Percentiles rank a stretch among this genome's conserved stretches.
phyloP scores from a whole-genome alignment of 1,284 basidiomycete genomes.

The Veloporphyrellus conicus region DNA sequence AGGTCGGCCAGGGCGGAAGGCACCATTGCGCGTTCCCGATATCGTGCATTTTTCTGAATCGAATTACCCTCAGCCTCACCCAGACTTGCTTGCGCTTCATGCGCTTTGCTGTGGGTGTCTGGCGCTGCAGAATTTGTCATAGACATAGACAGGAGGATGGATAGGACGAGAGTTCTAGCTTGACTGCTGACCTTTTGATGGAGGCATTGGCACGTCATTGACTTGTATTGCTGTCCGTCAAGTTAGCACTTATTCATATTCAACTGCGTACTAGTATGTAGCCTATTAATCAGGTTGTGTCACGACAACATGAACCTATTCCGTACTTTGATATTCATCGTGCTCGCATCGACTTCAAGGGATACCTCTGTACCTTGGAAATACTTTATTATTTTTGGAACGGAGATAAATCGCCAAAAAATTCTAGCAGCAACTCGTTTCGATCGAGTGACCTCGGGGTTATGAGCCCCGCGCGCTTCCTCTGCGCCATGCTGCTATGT shows the following conservation, averaged over 20 bases:
- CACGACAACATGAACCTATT: too few species aligned
- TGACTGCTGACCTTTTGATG: not conserved
- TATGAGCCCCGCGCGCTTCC: slow-evolving; percentile 41
- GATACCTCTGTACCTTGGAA: too few species aligned
- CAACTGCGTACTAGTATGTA: too few species aligned
- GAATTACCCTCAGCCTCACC: not conserved
- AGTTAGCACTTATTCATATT: too few species aligned
- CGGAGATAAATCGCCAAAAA: not conserved
- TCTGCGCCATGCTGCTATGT: slow-evolving; percentile 37
- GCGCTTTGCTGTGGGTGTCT: slow-evolving; percentile 6
- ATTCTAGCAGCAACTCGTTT: slow-evolving; percentile 38
- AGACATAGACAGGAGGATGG: slow-evolving; percentile 5
- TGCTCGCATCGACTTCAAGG: too few species aligned
- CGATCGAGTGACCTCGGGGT: slow-evolving; percentile 40
- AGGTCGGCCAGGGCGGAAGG: too few species aligned
- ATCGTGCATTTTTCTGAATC: not conserved
- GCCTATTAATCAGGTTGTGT: too few species aligned
- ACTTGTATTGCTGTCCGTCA: too few species aligned
- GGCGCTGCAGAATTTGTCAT: not conserved
- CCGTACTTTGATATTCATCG: too few species aligned
- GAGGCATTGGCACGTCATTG: too few species aligned
- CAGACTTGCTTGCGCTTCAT: not conserved
- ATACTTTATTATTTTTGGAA: too few species aligned
- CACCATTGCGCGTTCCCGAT: not conserved
- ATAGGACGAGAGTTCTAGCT: not conserved